Conservation (phyloP, 345 rosid species). For the Chamaenerion angustifolium region DNA sequence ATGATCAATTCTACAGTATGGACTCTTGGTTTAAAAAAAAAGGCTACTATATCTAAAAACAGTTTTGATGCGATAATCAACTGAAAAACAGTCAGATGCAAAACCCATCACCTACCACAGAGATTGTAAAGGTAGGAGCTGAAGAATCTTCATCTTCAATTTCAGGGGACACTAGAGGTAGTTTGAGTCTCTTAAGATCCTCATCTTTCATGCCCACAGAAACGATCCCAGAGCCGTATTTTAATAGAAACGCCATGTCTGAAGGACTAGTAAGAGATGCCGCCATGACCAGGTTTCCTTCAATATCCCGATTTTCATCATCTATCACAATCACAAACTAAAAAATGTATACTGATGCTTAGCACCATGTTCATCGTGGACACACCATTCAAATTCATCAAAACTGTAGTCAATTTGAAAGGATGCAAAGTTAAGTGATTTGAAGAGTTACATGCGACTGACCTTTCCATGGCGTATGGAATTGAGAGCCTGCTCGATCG, state of each 20-base stretch:
- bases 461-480: slow-evolving; percentile 63
- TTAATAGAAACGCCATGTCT: slow-evolving; percentile 50
- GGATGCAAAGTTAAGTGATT: no score
- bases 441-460: slow-evolving; percentile 1
- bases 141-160: slow-evolving; percentile 63
- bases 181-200: slow-evolving; percentile 61
- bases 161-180: slow-evolving; percentile 74
- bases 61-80: no score
- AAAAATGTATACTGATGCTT: slow-evolving; percentile 12
- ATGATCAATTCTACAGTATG: background rate
- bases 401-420: background rate
- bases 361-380: slow-evolving; percentile 6
- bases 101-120: slow-evolving; percentile 30
- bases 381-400: background rate
- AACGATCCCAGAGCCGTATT: slow-evolving; percentile 70
- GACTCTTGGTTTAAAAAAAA: no score
- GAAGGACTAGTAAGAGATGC: slow-evolving; percentile 41
- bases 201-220: slow-evolving; percentile 71
- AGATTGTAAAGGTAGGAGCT: slow-evolving; percentile 76
- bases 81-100: no score
- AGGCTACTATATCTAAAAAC: no score
- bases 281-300: slow-evolving; percentile 75
- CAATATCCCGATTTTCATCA: slow-evolving; percentile 60
- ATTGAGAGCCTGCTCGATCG: slow-evolving; percentile 49
- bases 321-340: slow-evolving; percentile 87